A percentile compares a stretch with the other conserved stretches of the same genome.
Evolutionary conservation across 768 basidiomycete species (phyloP).

Genomic region (Antrodiella citrinella): DNA sequence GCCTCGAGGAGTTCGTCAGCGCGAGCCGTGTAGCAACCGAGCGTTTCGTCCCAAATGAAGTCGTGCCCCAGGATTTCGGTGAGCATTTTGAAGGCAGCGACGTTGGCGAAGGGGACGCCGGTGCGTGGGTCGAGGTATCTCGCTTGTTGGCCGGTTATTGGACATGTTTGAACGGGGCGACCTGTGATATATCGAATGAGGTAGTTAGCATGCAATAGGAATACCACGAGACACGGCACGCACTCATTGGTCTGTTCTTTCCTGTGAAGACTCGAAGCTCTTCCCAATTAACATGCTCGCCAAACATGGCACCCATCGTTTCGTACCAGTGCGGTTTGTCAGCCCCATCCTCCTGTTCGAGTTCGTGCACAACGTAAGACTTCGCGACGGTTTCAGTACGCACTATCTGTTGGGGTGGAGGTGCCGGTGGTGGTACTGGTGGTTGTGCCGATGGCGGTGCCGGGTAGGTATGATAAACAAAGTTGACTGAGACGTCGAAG

Average conservation of each 20-base stretch:
- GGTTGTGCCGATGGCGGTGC: neutral
- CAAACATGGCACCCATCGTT: constrained; percentile 80
- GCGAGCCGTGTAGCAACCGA: constrained; percentile 32
- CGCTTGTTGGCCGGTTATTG: constrained; percentile 72
- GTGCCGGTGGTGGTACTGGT: constrained; percentile 20
- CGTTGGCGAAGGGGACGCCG: constrained; percentile 70
- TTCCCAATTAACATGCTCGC: constrained; percentile 78
- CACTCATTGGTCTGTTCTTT: constrained; percentile 60
- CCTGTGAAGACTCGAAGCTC: constrained; percentile 55
- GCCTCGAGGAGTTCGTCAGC: neutral
- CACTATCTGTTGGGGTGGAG: constrained; percentile 16
- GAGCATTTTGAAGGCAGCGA: constrained; percentile 56
- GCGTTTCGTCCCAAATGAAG: constrained; percentile 51
- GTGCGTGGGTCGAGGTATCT: constrained; percentile 76
- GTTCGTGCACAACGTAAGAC: constrained; percentile 68
- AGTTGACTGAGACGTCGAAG: neutral
- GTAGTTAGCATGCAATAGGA: constrained; percentile 1
- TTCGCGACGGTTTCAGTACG: constrained; percentile 47
- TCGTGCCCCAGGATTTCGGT: constrained; percentile 56
- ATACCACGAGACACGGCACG: constrained; percentile 18
- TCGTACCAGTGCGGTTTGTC: constrained; percentile 56
- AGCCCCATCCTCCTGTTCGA: constrained; percentile 35
- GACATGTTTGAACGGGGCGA: constrained; percentile 58
- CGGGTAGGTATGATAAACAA: neutral
- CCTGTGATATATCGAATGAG: constrained; percentile 30